Evolutionary conservation across 768 basidiomycete genomes (phyloP).

Genomic region (Rubroboletus satanas): DNA sequence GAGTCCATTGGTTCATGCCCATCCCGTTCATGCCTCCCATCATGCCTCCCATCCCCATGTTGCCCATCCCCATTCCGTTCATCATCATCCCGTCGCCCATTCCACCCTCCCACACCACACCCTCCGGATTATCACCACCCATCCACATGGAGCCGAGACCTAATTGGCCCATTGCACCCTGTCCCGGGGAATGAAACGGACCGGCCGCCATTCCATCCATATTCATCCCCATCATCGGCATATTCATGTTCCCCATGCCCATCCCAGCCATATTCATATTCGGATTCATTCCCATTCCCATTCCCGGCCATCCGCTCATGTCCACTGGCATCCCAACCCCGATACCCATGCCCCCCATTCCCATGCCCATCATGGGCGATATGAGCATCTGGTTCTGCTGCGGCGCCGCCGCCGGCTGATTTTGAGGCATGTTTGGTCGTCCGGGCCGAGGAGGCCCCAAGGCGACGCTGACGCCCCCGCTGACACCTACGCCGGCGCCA

Average conservation of each 20-base stretch:
- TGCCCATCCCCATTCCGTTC: constrained; percentile 35
- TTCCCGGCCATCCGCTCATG: constrained; percentile 31
- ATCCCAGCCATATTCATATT: constrained; percentile 39
- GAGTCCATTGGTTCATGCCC: constrained; percentile 40
- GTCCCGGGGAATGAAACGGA: constrained; percentile 21
- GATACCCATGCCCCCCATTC: constrained; percentile 41
- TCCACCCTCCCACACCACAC: constrained; percentile 36
- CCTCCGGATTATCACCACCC: constrained; percentile 30
- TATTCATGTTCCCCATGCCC: constrained; percentile 38
- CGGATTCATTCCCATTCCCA: constrained; percentile 38
- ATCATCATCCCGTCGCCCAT: constrained; percentile 45
- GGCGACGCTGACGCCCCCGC: constrained; percentile 18
- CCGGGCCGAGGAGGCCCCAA: constrained; percentile 17
- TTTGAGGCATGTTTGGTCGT: constrained; percentile 11
- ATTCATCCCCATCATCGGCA: constrained; percentile 41
- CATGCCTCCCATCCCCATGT: constrained; percentile 32
- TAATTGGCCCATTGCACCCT: constrained; percentile 22
- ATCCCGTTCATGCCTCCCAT: constrained; percentile 35
- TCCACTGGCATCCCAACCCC: constrained; percentile 34
- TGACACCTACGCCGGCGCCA: constrained; percentile 20
- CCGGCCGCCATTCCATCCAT: constrained; percentile 31
- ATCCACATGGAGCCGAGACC: constrained; percentile 33
- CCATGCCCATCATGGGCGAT: constrained; percentile 42
- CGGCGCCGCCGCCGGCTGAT: constrained; percentile 10
- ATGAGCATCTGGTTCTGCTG: constrained; percentile 32